These are phyloP conservation scores for Auricularia cornea DNA, from an alignment of 768 basidiomycete genomes.

Conservation along the genomic window DNA sequence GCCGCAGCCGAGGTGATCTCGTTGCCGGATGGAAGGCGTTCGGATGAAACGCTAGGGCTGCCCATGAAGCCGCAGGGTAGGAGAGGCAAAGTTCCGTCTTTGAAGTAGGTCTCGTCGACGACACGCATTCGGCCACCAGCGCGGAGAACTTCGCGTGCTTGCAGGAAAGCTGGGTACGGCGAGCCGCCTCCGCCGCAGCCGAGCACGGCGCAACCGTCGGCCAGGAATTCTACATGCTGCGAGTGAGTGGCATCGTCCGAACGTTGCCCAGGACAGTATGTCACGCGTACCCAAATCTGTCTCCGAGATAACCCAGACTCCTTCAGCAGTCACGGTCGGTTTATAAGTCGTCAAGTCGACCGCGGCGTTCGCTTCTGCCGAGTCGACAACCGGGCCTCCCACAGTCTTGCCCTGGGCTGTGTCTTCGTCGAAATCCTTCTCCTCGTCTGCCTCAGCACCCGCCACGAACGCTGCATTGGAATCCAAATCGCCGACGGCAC, in stretches of 20 bases:
- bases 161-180: constrained; percentile 42
- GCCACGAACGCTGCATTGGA: not conserved
- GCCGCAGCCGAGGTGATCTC: constrained; percentile 11
- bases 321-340: constrained; percentile 28
- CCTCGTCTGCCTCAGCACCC: not conserved
- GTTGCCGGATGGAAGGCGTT: constrained; percentile 13
- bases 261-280: no score
- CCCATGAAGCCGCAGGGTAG: constrained; percentile 29
- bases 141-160: constrained; percentile 42
- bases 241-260: not conserved
- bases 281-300: constrained; percentile 29
- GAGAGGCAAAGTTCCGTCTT: constrained; percentile 14
- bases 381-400: not conserved
- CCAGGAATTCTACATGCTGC: constrained; percentile 38
- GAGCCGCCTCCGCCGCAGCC: constrained; percentile 59
- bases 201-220: constrained; percentile 54
- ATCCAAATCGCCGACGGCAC: constrained; percentile 48
- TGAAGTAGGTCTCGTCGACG: constrained; percentile 36
- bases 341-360: constrained; percentile 28
- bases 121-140: constrained; percentile 39
- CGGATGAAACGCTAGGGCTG: constrained; percentile 31
- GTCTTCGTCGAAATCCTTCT: no score
- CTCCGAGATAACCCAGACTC: constrained; percentile 40
- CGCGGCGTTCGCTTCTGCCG: constrained; percentile 5
- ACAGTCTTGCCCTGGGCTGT: no score